Percentiles rank a stretch among this genome's conserved stretches.
Conservation (phyloP, 148 eudicot genomes). For the Limonium bicolor region DNA sequence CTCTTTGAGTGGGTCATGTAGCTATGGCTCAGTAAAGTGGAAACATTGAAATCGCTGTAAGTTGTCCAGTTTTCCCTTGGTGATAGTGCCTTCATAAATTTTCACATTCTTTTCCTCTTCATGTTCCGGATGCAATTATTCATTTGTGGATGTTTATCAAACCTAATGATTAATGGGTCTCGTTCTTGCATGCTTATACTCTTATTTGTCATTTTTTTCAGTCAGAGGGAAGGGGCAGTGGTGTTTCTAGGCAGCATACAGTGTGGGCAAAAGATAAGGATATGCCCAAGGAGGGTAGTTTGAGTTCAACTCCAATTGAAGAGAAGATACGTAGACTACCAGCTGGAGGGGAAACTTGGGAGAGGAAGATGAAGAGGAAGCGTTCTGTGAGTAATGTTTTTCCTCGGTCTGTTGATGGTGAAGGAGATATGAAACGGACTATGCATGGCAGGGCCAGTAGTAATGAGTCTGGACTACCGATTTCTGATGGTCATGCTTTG, state of each 20-base stretch:
- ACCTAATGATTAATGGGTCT: no score
- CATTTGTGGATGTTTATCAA: no score
- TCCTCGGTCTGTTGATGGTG: constrained; percentile 45
- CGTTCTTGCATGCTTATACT: background rate
- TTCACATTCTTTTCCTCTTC: no score
- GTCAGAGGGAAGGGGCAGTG: constrained; percentile 52
- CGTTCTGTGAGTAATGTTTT: constrained; percentile 54
- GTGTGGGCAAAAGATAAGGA: constrained; percentile 55
- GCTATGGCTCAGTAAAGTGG: no score
- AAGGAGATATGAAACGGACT: constrained; percentile 57
- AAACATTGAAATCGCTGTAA: no score
- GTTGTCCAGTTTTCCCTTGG: no score
- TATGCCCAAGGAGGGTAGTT: constrained; percentile 33
- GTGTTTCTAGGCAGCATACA: constrained; percentile 48
- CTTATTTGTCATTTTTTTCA: constrained; percentile 10
- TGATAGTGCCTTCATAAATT: no score
- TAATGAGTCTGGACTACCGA: constrained; percentile 39
- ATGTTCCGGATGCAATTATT: no score
- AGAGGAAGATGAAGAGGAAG: constrained; percentile 79
- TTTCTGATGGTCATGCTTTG: constrained; percentile 41
- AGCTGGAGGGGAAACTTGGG: constrained; percentile 79
- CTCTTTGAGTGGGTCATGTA: no score
- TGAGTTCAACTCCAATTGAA: constrained; percentile 43
- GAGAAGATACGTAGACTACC: constrained; percentile 64
- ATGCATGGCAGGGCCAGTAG: constrained; percentile 45